Evolutionary conservation across 2,329 filamentous ascomycete species (phyloP), one percentile per base, ranked within the genome.

Genomic region (Whalleya microplaca): DNA sequence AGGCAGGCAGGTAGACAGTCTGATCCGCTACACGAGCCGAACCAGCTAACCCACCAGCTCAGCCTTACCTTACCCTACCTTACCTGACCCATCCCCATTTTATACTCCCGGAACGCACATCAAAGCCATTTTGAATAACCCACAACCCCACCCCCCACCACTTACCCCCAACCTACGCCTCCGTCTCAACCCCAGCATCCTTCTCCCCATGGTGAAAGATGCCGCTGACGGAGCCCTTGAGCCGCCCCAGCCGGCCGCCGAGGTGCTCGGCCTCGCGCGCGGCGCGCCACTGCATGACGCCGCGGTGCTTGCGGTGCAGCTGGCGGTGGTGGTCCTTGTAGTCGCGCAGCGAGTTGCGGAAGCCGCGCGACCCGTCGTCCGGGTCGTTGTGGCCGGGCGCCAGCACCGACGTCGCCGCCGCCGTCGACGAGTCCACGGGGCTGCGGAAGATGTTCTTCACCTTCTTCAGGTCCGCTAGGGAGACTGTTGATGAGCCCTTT

Each of bases 241-340:
- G 78, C 71, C 81, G 83, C 32, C 75, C 76, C 9, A 79, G 61
- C 65, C 86, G 82, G 76, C 73, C 51, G 72, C 84, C 69, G 77
- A 77, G 19, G 78, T 81, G 74, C 63, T 81, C 78, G 57, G 76
- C 72, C 81, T 66, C 81, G 71, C 77, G 75, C n/a, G 76, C 75
- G 14, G 75, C 76, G n/a, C 78, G 75, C 85, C 87, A 92, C 73
- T 92, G 89, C 89, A 92, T 92, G 41, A 89, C 68, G 0, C 89
- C 89, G 20, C 86, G 75, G 66, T 92, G 86, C 67, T 83, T 81
- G 47, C 87, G 76, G 70, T 90, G 86, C 61, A 89, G 73, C 58
- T 83, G 79, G 71, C 81, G 83, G 61, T 80, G 76, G 63, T 86
- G 77, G 55, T 79, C 76, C 67, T 81, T 84, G 68, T 86, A 89